Evolutionary conservation across 495 filamentous ascomycete species (phyloP).

Genomic region (Daldinia grandis): DNA sequence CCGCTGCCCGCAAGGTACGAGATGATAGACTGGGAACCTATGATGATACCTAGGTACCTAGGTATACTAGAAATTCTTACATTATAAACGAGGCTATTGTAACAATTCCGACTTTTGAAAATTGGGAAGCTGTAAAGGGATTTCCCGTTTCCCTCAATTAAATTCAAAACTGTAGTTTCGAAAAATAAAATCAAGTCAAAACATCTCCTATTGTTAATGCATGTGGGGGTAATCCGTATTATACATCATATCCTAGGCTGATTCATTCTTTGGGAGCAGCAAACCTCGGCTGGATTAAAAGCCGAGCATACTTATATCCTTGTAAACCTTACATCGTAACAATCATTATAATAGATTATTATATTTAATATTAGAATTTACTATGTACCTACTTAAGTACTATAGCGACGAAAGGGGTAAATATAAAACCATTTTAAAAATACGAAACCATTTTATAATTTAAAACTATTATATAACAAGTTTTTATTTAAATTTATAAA

Average conservation of each 20-base stretch:
- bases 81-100: neutral
- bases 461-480: no score
- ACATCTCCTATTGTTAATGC: neutral
- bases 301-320: conserved; percentile 16
- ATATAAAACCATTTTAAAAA: no score
- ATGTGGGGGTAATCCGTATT: neutral
- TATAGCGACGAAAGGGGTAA: no score
- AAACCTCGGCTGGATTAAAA: conserved; percentile 36
- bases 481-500: no score
- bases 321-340: neutral
- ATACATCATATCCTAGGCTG: neutral
- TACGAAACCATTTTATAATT: no score
- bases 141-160: no score
- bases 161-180: no score
- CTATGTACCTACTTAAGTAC: no score
- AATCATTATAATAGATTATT: neutral
- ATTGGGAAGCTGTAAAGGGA: no score
- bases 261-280: neutral
- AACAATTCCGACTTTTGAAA: neutral
- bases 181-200: neutral
- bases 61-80: neutral
- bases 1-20: conserved; percentile 7
- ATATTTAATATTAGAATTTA: neutral
- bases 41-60: no score
- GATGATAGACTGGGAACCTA: neutral